phyloP scores from a whole-genome alignment of 1,284 basidiomycete genomes.

The Cutaneotrichosporon dermatis region DNA sequence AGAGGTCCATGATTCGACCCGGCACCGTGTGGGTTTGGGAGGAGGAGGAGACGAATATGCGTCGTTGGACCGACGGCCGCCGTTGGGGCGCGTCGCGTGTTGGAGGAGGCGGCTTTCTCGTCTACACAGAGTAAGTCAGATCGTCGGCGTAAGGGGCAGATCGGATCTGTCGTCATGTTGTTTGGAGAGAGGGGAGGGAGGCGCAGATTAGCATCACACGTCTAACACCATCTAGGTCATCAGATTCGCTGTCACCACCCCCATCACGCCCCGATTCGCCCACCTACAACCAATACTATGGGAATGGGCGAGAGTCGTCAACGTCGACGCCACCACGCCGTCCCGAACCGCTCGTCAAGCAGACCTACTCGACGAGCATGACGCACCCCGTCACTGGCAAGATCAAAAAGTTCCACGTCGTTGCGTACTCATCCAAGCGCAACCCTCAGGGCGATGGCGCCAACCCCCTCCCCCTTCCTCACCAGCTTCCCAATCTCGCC shows the following conservation, averaged over 20 bases:
- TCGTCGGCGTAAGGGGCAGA: too few relatives aligned
- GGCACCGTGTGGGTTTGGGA: conserved; percentile 96
- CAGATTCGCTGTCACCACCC: conserved; percentile 38
- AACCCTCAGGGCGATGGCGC: conserved; percentile 43
- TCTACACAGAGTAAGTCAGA: conserved; percentile 47
- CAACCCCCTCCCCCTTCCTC: conserved; percentile 40
- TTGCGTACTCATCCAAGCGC: conserved; percentile 45
- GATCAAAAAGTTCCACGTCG: conserved; percentile 46
- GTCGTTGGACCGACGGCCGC: conserved; percentile 53
- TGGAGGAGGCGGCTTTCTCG: conserved; percentile 51
- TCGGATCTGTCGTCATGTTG: too few relatives aligned
- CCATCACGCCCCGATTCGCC: conserved; percentile 24
- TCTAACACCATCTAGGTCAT: conserved; percentile 24
- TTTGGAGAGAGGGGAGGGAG: too few relatives aligned
- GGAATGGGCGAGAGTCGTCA: conserved; percentile 13
- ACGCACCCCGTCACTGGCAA: conserved; percentile 39
- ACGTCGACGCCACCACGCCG: conserved; percentile 21
- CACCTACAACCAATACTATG: conserved; percentile 23
- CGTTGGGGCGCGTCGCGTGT: conserved; percentile 53
- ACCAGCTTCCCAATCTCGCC: conserved; percentile 41
- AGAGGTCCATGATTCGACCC: conserved; percentile 82
- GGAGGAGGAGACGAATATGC: conserved; percentile 57
- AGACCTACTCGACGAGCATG: conserved; percentile 48
- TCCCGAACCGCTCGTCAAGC: conserved; percentile 43
- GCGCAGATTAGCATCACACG: not conserved